Evolutionary conservation across 352 stramenopile species (phyloP).

Genomic region (Plasmopara viticola): DNA sequence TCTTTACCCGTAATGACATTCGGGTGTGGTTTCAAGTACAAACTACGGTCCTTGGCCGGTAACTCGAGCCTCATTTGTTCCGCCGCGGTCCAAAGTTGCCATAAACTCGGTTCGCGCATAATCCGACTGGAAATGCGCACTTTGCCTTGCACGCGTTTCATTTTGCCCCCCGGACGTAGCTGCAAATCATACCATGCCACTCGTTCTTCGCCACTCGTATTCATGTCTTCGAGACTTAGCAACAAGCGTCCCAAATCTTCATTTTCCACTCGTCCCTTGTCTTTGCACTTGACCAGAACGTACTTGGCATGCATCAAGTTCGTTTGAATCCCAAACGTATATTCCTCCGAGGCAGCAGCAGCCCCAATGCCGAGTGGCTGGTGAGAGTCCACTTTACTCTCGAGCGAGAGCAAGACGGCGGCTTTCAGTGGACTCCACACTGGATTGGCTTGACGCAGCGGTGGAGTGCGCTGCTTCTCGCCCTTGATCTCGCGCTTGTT

Average conservation of each 20-base stretch:
- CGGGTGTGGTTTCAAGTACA: constrained; percentile 82
- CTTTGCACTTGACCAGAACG: constrained; percentile 83
- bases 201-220: constrained; percentile 75
- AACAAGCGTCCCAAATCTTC: constrained; percentile 75
- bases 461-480: constrained; percentile 80
- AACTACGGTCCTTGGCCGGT: constrained; percentile 54
- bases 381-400: constrained; percentile 72
- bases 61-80: constrained; percentile 82
- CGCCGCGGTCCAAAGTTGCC: constrained; percentile 77
- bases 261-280: constrained; percentile 79
- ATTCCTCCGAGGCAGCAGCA: constrained; percentile 74
- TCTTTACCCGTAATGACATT: constrained; percentile 78
- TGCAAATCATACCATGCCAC: constrained; percentile 85
- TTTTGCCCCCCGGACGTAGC: constrained; percentile 66
- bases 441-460: constrained; percentile 47
- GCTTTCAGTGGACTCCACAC: constrained; percentile 83
- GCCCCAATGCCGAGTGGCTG: constrained; percentile 81
- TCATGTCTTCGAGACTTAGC: constrained; percentile 76
- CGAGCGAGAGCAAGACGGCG: constrained; percentile 69
- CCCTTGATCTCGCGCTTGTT: constrained; percentile 84
- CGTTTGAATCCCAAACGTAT: constrained; percentile 80
- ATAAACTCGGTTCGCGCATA: constrained; percentile 71
- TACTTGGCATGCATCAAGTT: constrained; percentile 76
- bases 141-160: constrained; percentile 83
- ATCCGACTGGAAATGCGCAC: constrained; percentile 81